Conservation (phyloP, 176 grass and related monocot genomes). For the Triticum timopheevii region DNA sequence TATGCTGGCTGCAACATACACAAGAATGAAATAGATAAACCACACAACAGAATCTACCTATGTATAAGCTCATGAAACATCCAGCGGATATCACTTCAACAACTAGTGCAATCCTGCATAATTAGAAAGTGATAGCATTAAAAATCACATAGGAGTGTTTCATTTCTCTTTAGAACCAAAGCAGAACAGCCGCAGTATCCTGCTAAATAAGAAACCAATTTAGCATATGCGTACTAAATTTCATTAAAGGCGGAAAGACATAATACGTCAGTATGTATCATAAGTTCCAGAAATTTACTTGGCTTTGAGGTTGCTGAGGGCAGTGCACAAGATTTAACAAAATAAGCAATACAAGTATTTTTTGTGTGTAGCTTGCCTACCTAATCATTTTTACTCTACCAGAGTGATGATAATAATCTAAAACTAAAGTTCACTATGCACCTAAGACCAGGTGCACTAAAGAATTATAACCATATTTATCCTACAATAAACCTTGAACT, state of each 20-base stretch:
- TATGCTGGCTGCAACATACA: background rate
- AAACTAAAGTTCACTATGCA: background rate
- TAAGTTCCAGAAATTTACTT: background rate
- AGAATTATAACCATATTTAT: background rate
- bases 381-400: background rate
- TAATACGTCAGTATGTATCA: background rate
- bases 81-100: slow-evolving; percentile 76
- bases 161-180: background rate
- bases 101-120: slow-evolving; percentile 65
- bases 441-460: background rate
- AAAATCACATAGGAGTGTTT: background rate
- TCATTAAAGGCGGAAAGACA: background rate
- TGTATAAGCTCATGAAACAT: slow-evolving; percentile 91
- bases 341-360: background rate
- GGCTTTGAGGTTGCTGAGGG: background rate
- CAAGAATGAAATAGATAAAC: slow-evolving; percentile 3
- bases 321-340: background rate
- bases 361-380: background rate
- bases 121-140: slow-evolving; percentile 17
- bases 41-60: slow-evolving; percentile 48
- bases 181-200: background rate
- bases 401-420: background rate
- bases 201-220: background rate
- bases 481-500: background rate
- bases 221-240: background rate